These are phyloP conservation scores for Colletotrichum sp. DNA, from an alignment of 2,329 filamentous ascomycete species.

Conservation along the genomic window DNA sequence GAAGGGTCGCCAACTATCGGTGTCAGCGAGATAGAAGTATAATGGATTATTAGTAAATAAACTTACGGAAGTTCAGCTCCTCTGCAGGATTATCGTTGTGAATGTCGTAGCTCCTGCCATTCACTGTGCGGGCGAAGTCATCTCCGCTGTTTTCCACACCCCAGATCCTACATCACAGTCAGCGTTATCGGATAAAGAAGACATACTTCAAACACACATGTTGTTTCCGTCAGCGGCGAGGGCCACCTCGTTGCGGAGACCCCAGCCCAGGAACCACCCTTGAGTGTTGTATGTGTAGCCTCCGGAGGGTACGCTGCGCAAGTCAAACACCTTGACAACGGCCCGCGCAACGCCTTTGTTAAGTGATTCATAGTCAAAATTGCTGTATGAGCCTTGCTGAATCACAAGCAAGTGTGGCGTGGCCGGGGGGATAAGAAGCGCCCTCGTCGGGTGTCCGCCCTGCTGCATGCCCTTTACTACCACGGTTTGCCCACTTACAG, in stretches of 20 bases:
- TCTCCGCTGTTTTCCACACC: slow-evolving; percentile 59
- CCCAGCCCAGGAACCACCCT: slow-evolving; percentile 44
- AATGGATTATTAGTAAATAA: not conserved
- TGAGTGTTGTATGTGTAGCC: slow-evolving; percentile 43
- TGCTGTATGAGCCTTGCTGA: slow-evolving; percentile 42
- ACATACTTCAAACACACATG: slow-evolving; percentile 3
- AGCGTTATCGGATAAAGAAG: not conserved
- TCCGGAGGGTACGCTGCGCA: slow-evolving; percentile 34
- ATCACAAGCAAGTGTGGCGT: slow-evolving; percentile 42
- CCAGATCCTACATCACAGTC: slow-evolving; percentile 42
- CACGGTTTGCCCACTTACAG: slow-evolving; percentile 47
- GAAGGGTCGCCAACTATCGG: slow-evolving; percentile 32
- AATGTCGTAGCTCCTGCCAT: slow-evolving; percentile 51
- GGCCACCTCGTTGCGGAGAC: slow-evolving; percentile 67
- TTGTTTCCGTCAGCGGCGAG: slow-evolving; percentile 53
- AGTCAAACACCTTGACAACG: slow-evolving; percentile 48
- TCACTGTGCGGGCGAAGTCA: slow-evolving; percentile 51
- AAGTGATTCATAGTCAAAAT: slow-evolving; percentile 40
- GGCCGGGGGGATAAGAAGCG: slow-evolving; percentile 37
- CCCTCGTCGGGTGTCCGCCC: slow-evolving; percentile 43
- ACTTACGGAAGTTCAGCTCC: slow-evolving; percentile 65
- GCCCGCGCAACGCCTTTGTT: slow-evolving; percentile 38
- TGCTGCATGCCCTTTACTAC: slow-evolving; percentile 42
- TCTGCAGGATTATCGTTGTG: slow-evolving; percentile 68
- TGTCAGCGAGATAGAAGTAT: not conserved